Evolutionary conservation across 208 protist species (phyloP), one percentile per base, ranked within the genome.

Genomic region (Trypanosoma lewisi): DNA sequence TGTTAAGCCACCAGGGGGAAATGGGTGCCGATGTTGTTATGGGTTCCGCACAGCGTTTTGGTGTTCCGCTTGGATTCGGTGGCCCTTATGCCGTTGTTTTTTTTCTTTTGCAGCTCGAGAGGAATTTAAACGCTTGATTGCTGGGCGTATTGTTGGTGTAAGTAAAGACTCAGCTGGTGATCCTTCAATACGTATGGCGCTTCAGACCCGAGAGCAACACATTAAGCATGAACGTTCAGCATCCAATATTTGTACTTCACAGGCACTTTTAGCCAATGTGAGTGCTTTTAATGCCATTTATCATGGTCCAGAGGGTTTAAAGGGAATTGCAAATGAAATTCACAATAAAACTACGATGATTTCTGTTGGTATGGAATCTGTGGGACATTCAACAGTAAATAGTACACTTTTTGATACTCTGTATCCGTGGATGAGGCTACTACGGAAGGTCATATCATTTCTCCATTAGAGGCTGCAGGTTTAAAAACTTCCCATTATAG

Each of bases 161-260:
- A 93, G 83, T 54, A 90, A 93, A 52, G 98, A 99, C 75, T 70
- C 57, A 14, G 47, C 71, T 17, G 95, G 95, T 44, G 82, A 96
- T 19, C 69, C 73, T n/a, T 97, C 97, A 0, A 92, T 97, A 37
- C 93, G 98, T 60, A 97, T 99, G 90, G 88, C 97, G 12, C 80
- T 99, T 17, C 98, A 99, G 84, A 98, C 97, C 17, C 91, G 98
- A 54, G 98, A 99, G 84, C 97, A 99, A 82, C 97, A 99, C 84
- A 99, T 99, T 78, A 96, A 98, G 61, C 78, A 96, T 21, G 97
- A 98, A 66, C 88, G 93, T 34, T 93, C 94, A 8, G 96, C 91
- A 17, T 94, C 86, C 31, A 99, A 99, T 81, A 99, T 99, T 67
- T 99, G 98, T 78, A 99, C 98, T 3, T 95, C 98, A 34, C 96